These are phyloP conservation scores for Solanum chiquidenum DNA, from an alignment of 257 asterid genomes.

Conservation along the genomic window DNA sequence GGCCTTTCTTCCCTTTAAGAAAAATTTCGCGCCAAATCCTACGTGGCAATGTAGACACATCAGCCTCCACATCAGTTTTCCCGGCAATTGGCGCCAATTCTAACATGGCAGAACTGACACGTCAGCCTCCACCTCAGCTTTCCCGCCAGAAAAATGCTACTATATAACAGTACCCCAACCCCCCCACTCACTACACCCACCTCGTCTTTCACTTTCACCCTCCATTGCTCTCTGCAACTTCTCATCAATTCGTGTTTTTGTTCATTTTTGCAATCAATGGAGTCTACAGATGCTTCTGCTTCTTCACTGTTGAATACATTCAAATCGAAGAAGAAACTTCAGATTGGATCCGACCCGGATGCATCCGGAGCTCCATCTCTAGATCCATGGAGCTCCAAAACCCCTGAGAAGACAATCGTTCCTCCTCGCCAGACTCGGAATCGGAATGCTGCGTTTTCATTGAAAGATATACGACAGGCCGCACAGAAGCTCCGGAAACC, in stretches of 20 bases:
- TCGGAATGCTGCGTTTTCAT: slow-evolving; percentile 39
- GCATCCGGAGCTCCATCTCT: background rate
- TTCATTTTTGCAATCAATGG: slow-evolving; percentile 22
- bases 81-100: slow-evolving; percentile 41
- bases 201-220: background rate
- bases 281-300: slow-evolving; percentile 5
- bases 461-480: slow-evolving; percentile 21
- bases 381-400: slow-evolving; percentile 39
- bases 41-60: slow-evolving; percentile 19
- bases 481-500: slow-evolving; percentile 41
- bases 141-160: slow-evolving; percentile 40
- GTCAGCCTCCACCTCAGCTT: background rate
- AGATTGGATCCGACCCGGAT: background rate
- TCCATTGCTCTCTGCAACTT: background rate
- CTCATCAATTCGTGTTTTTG: background rate
- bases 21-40: background rate
- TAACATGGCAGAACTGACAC: background rate
- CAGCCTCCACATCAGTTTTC: slow-evolving; percentile 8
- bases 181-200: background rate
- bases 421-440: slow-evolving; percentile 40
- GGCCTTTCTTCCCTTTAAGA: background rate
- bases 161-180: background rate
- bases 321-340: slow-evolving; percentile 38
- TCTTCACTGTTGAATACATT: slow-evolving; percentile 14
- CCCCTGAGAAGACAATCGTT: slow-evolving; percentile 58